Base-by-base conservation (phyloP, 768 basidiomycete genomes). In the Phaeotremella skinneri region DNA sequence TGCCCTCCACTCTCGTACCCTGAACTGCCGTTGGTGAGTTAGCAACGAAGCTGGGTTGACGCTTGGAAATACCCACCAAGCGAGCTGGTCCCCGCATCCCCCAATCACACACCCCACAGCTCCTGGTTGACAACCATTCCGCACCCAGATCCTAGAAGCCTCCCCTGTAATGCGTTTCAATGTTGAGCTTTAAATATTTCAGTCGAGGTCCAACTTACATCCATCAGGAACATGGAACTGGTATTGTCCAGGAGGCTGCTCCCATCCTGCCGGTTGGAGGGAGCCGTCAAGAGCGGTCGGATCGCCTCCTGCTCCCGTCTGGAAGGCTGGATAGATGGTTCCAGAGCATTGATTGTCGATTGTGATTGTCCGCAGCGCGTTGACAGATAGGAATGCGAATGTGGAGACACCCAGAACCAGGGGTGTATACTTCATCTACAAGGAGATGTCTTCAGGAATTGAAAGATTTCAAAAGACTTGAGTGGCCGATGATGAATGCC, bases 81-180 rank as follows among this genome's bases (percentile, higher is more conserved):
- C n/a, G 21, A 47, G 43, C 21, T 45, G 21, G 17, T 37, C 34
- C 26, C 21, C 43, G 49, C 66, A 64, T 16, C 3, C 45, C 3
- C 62, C 66, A 30, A 61, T 56, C 25, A 58, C 52, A 41, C 62
- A 67, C 3, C 47, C 41, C 26, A 32, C 32, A 1, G 52, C 66
- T 21, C 57, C 50, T 2, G 32, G 30, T 6, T 54, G 37, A 55
- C 68, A 69, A 9, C 55, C 62, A 32, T 65, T 64, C 23, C 62
- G 21, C 3, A 59, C 57, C 68, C 68, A 69, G 49, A 69, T 30
- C 11, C 65, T 29, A 0, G 42, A 55, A 14, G 34, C 37, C 4
- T 5, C 29, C 62, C 62, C 66, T 67, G 52, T 13, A 41, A 13
- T 9, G n/a, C 11, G 11, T 39, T n/a, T 9, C 37, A 39, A 9